These are phyloP conservation scores for Begonia fuchsioides DNA, from an alignment of 306 rosid genomes.

Conservation along the genomic window DNA sequence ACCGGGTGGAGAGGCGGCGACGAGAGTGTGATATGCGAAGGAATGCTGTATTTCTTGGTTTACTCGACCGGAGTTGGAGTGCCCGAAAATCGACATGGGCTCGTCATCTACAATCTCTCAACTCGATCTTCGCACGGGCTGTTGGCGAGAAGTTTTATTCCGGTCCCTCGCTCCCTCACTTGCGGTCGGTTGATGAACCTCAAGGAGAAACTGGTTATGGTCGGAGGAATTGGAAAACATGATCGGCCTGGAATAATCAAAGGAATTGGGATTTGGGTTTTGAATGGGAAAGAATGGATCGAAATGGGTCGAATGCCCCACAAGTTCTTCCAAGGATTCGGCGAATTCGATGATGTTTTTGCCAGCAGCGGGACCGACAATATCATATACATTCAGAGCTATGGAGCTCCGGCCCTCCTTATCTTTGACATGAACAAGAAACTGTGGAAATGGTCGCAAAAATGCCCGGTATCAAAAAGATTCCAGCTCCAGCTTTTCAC, in stretches of 20 bases:
- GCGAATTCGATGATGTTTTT: slow-evolving; percentile 89
- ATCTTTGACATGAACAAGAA: slow-evolving; percentile 48
- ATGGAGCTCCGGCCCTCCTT: slow-evolving; percentile 86
- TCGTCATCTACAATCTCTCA: slow-evolving; percentile 44
- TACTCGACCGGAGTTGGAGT: slow-evolving; percentile 60
- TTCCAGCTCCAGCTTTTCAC: slow-evolving; percentile 89
- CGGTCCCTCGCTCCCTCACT: slow-evolving; percentile 73
- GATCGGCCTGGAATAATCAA: slow-evolving; percentile 82
- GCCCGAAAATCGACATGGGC: slow-evolving; percentile 56
- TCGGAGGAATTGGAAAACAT: slow-evolving; percentile 78
- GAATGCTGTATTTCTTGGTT: slow-evolving; percentile 58
- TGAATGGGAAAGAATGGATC: slow-evolving; percentile 60
- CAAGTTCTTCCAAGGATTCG: slow-evolving; percentile 89
- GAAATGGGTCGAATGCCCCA: slow-evolving; percentile 83
- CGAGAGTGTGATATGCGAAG: slow-evolving; percentile 79
- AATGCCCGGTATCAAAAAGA: slow-evolving; percentile 74
- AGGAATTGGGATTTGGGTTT: slow-evolving; percentile 92
- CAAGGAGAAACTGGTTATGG: slow-evolving; percentile 92
- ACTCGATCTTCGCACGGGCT: slow-evolving; percentile 22
- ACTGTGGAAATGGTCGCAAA: slow-evolving; percentile 92
- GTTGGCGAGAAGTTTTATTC: slow-evolving; percentile 46
- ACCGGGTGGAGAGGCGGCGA: slow-evolving; percentile 94
- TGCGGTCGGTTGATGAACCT: slow-evolving; percentile 91
- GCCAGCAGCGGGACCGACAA: slow-evolving; percentile 81
- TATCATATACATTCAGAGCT: slow-evolving; percentile 76